Evolutionary conservation across 805 yeast species (phyloP).

Genomic region (Yarrowia sp.): DNA sequence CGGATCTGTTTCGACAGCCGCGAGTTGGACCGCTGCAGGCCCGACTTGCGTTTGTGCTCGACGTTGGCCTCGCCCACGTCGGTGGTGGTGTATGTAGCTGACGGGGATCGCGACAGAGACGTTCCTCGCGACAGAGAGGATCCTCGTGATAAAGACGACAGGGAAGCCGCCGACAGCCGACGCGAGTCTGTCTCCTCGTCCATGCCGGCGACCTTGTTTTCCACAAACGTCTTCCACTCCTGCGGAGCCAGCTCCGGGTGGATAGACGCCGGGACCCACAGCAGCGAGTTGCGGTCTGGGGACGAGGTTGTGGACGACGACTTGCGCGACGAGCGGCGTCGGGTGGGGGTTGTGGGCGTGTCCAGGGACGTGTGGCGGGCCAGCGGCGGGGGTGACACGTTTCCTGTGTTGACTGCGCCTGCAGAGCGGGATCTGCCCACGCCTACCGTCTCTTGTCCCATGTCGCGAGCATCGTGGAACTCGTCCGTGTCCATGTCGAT

Average conservation of each 20-base stretch:
- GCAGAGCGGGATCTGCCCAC: slow-evolving; percentile 17
- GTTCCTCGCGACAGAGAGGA: neutral
- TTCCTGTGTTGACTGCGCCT: neutral
- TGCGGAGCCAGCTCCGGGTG: slow-evolving; percentile 97
- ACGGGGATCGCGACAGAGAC: slow-evolving; percentile 15
- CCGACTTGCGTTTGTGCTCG: slow-evolving; percentile 10
- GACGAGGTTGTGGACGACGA: slow-evolving; percentile 44
- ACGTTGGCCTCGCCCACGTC: slow-evolving; percentile 33
- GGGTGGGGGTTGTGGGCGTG: slow-evolving; percentile 32
- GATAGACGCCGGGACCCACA: slow-evolving; percentile 96
- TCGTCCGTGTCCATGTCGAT: slow-evolving; percentile 24
- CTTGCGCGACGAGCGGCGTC: slow-evolving; percentile 2
- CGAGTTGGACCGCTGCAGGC: slow-evolving; percentile 44
- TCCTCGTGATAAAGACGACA: neutral
- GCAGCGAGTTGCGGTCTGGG: slow-evolving; percentile 48
- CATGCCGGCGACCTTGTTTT: slow-evolving; percentile 52
- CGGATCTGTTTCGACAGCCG: slow-evolving; percentile 50
- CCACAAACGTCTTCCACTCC: slow-evolving; percentile 59
- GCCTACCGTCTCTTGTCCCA: neutral
- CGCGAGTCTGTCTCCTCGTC: slow-evolving; percentile 26
- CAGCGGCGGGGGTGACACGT: neutral
- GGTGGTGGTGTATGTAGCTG: slow-evolving; percentile 31
- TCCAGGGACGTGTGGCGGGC: slow-evolving; percentile 34
- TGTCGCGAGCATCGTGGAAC: slow-evolving; percentile 11
- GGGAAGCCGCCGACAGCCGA: slow-evolving; percentile 11